These are phyloP conservation scores for Talaromyces wortmannii DNA, from an alignment of 495 filamentous ascomycete genomes.

Conservation along the genomic window DNA sequence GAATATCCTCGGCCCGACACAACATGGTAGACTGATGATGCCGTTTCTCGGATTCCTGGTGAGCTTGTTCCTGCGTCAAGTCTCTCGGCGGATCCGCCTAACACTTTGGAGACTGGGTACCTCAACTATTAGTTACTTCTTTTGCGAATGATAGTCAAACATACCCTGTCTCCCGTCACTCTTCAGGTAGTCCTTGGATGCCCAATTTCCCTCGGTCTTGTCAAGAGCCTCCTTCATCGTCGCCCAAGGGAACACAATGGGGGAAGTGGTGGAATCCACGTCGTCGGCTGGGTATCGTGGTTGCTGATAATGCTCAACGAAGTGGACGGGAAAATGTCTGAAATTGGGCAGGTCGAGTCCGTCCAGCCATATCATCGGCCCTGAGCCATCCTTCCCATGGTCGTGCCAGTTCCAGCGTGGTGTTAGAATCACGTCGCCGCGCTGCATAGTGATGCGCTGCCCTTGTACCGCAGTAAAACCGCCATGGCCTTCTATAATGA, in stretches of 20 bases:
- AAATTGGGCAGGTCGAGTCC: conserved; percentile 39
- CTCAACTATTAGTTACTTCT: not conserved
- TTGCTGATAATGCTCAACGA: conserved; percentile 36
- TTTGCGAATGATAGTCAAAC: not conserved
- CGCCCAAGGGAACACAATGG: conserved; percentile 35
- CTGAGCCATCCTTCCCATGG: conserved; percentile 41
- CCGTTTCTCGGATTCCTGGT: conserved; percentile 24
- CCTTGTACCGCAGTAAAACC: conserved; percentile 47
- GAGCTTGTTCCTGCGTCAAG: conserved; percentile 16
- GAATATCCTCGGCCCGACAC: conserved; percentile 25
- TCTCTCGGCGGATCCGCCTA: conserved; percentile 33
- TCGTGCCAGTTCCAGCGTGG: conserved; percentile 46
- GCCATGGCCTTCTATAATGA: conserved; percentile 40
- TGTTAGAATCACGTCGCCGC: conserved; percentile 43
- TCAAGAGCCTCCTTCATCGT: conserved; percentile 27
- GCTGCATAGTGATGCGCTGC: conserved; percentile 32
- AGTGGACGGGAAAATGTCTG: conserved; percentile 38
- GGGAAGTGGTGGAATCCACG: conserved; percentile 23
- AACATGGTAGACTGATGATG: conserved; percentile 36
- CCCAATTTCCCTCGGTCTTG: conserved; percentile 15
- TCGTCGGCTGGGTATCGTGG: conserved; percentile 34
- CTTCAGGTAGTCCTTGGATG: conserved; percentile 19
- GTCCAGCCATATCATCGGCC: conserved; percentile 48
- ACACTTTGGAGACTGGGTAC: conserved; percentile 7
- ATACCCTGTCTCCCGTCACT: conserved; percentile 24